phyloP scores from a whole-genome alignment of 1,284 basidiomycete genomes.

The Heliocybe sulcata region DNA sequence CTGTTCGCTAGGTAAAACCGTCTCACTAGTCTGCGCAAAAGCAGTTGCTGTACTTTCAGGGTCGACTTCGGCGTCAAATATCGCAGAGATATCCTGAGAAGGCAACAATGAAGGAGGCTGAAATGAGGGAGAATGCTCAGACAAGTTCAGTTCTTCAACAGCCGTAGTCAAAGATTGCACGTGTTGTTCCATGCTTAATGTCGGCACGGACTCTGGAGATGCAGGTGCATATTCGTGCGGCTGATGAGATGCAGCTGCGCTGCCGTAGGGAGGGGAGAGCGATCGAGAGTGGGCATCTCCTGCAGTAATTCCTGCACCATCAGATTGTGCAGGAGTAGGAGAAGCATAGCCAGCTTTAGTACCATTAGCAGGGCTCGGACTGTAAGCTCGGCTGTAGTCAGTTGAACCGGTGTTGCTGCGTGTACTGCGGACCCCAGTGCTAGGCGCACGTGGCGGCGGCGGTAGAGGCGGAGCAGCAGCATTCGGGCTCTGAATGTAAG shows the following conservation, averaged over 20 bases:
- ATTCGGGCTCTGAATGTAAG: not conserved
- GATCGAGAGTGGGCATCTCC: not conserved
- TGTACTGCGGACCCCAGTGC: not conserved
- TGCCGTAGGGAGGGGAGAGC: not conserved
- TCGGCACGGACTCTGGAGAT: not conserved
- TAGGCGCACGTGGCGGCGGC: not conserved
- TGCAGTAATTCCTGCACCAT: not conserved
- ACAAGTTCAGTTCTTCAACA: not conserved
- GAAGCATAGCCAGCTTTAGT: not conserved
- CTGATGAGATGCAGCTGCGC: not conserved
- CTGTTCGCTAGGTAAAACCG: not conserved
- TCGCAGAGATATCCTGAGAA: not conserved
- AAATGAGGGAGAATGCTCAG: not conserved
- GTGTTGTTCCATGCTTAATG: not conserved
- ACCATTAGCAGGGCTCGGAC: not conserved
- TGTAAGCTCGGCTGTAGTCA: not conserved
- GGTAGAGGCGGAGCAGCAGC: not conserved
- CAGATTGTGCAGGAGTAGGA: not conserved
- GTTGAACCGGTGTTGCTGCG: not conserved
- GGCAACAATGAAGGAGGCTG: not conserved
- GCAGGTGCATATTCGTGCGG: not conserved
- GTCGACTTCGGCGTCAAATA: not conserved
- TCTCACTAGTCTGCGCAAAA: not conserved
- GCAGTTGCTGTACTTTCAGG: not conserved
- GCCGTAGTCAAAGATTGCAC: not conserved